These are phyloP conservation scores for Stevia rebaudiana DNA, from an alignment of 140 eudicot genomes.

Conservation along the genomic window DNA sequence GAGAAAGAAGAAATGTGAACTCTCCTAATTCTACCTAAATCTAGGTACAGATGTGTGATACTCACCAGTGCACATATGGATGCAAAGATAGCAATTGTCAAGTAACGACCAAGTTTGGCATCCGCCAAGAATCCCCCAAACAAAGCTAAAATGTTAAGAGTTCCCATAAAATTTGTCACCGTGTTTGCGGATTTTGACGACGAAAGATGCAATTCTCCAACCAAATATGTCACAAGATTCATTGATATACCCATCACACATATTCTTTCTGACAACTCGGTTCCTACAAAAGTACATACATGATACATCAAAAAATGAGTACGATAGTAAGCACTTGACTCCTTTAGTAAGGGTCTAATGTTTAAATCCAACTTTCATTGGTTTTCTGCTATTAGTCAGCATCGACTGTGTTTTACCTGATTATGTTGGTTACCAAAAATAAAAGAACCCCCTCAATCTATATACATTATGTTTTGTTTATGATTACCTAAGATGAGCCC, in stretches of 20 bases:
- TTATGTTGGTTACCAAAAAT: too few relatives aligned
- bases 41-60: background rate
- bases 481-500: constrained; percentile 85
- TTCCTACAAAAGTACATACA: constrained; percentile 35
- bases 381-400: too few relatives aligned
- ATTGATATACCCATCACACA: constrained; percentile 83
- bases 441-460: background rate
- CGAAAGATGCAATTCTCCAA: constrained; percentile 78
- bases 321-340: background rate
- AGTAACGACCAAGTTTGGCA: constrained; percentile 88
- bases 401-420: too few relatives aligned
- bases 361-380: background rate
- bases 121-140: constrained; percentile 93
- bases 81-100: constrained; percentile 75
- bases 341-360: background rate
- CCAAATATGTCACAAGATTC: constrained; percentile 79
- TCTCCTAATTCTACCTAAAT: constrained; percentile 1
- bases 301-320: background rate
- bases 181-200: constrained; percentile 82
- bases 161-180: constrained; percentile 95
- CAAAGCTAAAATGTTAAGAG: constrained; percentile 79
- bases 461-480: background rate
- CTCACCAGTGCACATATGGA: constrained; percentile 81
- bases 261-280: constrained; percentile 79
- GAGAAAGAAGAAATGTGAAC: background rate